Percentiles rank a stretch among this genome's conserved stretches.
Conservation (phyloP, 352 stramenopile genomes). For the Phytophthora europaea region DNA sequence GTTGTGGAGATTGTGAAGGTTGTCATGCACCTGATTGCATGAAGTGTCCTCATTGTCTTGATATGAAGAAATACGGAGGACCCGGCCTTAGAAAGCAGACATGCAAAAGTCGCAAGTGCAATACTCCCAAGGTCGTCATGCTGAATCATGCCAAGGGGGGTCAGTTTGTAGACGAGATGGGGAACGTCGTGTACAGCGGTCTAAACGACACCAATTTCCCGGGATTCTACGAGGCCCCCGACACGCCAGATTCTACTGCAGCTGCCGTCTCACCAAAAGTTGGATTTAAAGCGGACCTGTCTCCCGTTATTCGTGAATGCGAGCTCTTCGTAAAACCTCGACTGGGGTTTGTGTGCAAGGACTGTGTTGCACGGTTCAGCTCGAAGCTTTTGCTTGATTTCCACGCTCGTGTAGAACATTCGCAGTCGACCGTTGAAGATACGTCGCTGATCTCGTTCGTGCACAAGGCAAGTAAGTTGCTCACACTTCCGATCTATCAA, state of each 20-base stretch:
- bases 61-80: conserved; percentile 90
- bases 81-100: conserved; percentile 85
- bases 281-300: conserved; percentile 21
- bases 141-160: conserved; percentile 73
- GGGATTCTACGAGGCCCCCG: conserved; percentile 42
- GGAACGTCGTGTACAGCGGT: conserved; percentile 44
- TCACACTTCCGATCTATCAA: conserved; percentile 60
- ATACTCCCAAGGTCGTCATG: conserved; percentile 74
- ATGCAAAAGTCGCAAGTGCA: conserved; percentile 83
- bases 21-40: conserved; percentile 79
- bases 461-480: conserved; percentile 49
- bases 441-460: conserved; percentile 29
- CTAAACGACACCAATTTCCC: conserved; percentile 34
- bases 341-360: conserved; percentile 59
- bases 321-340: conserved; percentile 62
- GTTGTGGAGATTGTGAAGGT: conserved; percentile 78
- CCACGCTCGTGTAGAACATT: conserved; percentile 59
- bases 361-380: conserved; percentile 57
- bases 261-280: conserved; percentile 21
- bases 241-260: conserved; percentile 41
- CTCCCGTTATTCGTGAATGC: conserved; percentile 68
- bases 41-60: conserved; percentile 80
- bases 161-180: conserved; percentile 62
- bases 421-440: conserved; percentile 3
- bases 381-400: conserved; percentile 65